Evolutionary conservation across 148 eudicot genomes (phyloP).

Genomic region (Camellia sinensis): DNA sequence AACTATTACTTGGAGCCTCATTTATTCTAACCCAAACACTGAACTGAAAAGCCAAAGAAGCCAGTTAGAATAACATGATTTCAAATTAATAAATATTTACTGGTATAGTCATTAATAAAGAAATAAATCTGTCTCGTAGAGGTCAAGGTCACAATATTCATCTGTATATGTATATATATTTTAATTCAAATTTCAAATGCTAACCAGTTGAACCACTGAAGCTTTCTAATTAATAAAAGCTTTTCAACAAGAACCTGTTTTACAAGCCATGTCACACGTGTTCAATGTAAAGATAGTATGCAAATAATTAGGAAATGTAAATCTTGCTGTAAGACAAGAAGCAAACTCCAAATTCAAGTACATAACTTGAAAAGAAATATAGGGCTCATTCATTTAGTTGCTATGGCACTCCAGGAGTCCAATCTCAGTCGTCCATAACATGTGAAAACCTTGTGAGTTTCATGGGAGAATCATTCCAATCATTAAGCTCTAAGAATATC

Average conservation of each 20-base stretch:
- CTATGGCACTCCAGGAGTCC: background rate
- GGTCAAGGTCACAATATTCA: background rate
- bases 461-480: background rate
- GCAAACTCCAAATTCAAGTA: background rate
- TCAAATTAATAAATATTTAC: background rate
- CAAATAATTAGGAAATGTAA: background rate
- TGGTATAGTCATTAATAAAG: background rate
- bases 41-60: slow-evolving; percentile 17
- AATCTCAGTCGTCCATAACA: background rate
- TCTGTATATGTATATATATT: background rate
- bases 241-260: background rate
- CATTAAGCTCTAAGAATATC: background rate
- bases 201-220: background rate
- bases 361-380: background rate
- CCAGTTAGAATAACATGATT: slow-evolving; percentile 2
- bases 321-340: background rate
- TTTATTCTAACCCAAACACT: slow-evolving; percentile 24
- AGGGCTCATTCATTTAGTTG: background rate
- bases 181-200: slow-evolving; percentile 3
- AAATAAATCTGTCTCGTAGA: background rate
- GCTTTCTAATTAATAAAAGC: slow-evolving; percentile 4
- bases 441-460: background rate
- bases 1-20: slow-evolving; percentile 47
- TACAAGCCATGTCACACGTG: background rate
- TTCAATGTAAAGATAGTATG: background rate